A percentile compares a stretch with the other conserved stretches of the same genome.
These are phyloP conservation scores for Amphichorda felina DNA, from an alignment of 2,329 filamentous ascomycete species.

Conservation along the genomic window DNA sequence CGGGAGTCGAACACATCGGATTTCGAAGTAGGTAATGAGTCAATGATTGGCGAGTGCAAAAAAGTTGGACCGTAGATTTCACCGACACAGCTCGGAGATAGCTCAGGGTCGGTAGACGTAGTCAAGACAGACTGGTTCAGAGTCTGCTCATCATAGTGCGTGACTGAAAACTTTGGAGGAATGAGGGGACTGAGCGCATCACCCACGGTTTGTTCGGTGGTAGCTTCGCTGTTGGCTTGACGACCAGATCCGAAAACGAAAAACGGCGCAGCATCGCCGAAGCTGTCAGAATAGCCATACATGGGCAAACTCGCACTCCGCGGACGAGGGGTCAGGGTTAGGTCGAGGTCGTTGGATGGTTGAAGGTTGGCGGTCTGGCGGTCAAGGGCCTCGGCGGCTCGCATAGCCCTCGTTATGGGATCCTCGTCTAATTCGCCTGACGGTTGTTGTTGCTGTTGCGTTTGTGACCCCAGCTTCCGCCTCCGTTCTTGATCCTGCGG, in stretches of 20 bases:
- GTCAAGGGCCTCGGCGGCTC: constrained; percentile 46
- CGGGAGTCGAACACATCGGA: constrained; percentile 21
- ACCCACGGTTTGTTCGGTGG: constrained; percentile 5
- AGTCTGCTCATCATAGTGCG: constrained; percentile 13
- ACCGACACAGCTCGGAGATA: constrained; percentile 20
- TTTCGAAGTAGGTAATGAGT: constrained; percentile 15
- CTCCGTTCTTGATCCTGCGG: neutral
- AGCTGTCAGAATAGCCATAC: constrained; percentile 29
- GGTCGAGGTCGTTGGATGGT: constrained; percentile 32
- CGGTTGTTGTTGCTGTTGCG: neutral
- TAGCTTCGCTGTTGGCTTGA: constrained; percentile 1
- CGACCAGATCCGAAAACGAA: constrained; percentile 28
- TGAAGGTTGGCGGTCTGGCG: constrained; percentile 43
- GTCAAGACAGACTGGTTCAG: constrained; percentile 9
- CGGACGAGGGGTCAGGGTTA: constrained; percentile 24
- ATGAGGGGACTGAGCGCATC: constrained; percentile 8
- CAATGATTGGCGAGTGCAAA: constrained; percentile 8
- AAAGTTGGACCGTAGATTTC: constrained; percentile 15
- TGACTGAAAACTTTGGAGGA: constrained; percentile 15
- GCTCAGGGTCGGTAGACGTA: constrained; percentile 10
- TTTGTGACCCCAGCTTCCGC: neutral
- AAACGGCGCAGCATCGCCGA: constrained; percentile 32
- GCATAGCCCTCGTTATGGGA: constrained; percentile 42
- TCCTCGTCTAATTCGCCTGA: constrained; percentile 16
- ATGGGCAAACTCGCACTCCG: constrained; percentile 38